A percentile compares a stretch with the other conserved stretches of the same genome.
Evolutionary conservation across 2,329 filamentous ascomycete species (phyloP).

Genomic region (Talaromyces albobiverticillius): DNA sequence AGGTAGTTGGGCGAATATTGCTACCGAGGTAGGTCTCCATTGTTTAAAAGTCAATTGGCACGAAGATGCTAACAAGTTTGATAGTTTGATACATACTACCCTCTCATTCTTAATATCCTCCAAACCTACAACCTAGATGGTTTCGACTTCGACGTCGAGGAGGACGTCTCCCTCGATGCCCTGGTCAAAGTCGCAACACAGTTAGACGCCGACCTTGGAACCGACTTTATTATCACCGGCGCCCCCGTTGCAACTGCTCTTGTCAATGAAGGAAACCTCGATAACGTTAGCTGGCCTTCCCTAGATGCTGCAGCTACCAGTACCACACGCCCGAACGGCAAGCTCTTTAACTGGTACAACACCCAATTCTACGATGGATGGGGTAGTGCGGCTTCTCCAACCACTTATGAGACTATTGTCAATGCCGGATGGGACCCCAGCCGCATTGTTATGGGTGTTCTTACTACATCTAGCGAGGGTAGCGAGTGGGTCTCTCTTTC

Average conservation of each 20-base stretch:
- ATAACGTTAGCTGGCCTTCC: slow-evolving; percentile 70
- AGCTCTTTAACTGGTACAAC: slow-evolving; percentile 72
- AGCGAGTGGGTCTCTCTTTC: slow-evolving; percentile 56
- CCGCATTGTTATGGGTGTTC: slow-evolving; percentile 69
- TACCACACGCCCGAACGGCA: slow-evolving; percentile 45
- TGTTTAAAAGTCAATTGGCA: not conserved
- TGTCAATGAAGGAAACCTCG: slow-evolving; percentile 54
- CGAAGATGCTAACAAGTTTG: not conserved
- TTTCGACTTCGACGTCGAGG: slow-evolving; percentile 48
- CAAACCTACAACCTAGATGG: slow-evolving; percentile 36
- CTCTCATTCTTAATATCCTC: slow-evolving; percentile 33
- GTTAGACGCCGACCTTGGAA: slow-evolving; percentile 62
- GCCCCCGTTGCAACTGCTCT: slow-evolving; percentile 68
- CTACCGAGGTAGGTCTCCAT: slow-evolving; percentile 22
- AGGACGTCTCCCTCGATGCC: slow-evolving; percentile 31
- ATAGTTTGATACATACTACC: slow-evolving; percentile 50
- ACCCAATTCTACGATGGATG: slow-evolving; percentile 81
- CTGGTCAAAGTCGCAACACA: slow-evolving; percentile 45
- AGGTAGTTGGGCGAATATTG: slow-evolving; percentile 42
- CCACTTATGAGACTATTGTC: slow-evolving; percentile 51
- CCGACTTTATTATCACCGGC: slow-evolving; percentile 62
- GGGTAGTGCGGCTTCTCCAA: slow-evolving; percentile 57
- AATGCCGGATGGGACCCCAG: slow-evolving; percentile 59
- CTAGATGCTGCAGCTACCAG: slow-evolving; percentile 51
- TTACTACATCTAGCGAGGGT: slow-evolving; percentile 69